Percentiles rank a stretch among this genome's conserved stretches.
Evolutionary conservation across 345 rosid genomes (phyloP).

Genomic region (Litchi chinensis): DNA sequence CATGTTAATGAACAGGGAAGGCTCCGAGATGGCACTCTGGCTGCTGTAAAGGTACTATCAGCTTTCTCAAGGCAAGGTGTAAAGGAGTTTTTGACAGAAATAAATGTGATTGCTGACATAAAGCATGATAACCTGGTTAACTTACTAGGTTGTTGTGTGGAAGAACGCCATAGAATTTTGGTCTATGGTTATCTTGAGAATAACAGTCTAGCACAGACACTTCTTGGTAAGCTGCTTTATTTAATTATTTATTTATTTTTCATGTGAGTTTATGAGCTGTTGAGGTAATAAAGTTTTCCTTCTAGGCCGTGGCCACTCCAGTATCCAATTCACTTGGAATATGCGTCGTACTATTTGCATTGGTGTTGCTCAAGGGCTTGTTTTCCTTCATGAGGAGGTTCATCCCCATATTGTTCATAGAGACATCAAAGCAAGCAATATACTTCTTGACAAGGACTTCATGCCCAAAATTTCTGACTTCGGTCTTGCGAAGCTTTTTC

Average conservation of each 20-base stretch:
- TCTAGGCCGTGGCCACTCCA: conserved; percentile 44
- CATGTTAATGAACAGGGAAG: conserved; percentile 44
- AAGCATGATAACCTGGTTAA: conserved; percentile 65
- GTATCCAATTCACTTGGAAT: conserved; percentile 57
- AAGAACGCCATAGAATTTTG: conserved; percentile 61
- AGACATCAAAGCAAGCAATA: conserved; percentile 79
- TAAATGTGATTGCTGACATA: conserved; percentile 53
- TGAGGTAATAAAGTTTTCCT: background rate
- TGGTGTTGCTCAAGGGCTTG: conserved; percentile 68
- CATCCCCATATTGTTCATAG: conserved; percentile 65
- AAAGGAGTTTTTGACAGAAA: conserved; percentile 67
- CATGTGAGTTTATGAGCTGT: conserved; percentile 13
- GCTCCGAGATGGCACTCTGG: conserved; percentile 52
- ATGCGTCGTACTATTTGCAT: conserved; percentile 55
- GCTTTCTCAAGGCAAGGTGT: conserved; percentile 63
- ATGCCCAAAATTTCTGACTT: conserved; percentile 73
- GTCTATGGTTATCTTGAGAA: conserved; percentile 74
- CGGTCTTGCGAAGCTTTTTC: conserved; percentile 78
- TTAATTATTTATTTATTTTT: background rate
- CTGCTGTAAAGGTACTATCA: conserved; percentile 69
- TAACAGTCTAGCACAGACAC: conserved; percentile 70
- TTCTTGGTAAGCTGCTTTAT: conserved; percentile 47
- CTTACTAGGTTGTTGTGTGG: conserved; percentile 66
- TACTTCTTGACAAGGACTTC: conserved; percentile 62
- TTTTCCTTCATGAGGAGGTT: conserved; percentile 72